Percentiles rank a stretch among this genome's conserved stretches.
phyloP scores from a whole-genome alignment of 495 filamentous ascomycete species.

The Aspergillus steynii region DNA sequence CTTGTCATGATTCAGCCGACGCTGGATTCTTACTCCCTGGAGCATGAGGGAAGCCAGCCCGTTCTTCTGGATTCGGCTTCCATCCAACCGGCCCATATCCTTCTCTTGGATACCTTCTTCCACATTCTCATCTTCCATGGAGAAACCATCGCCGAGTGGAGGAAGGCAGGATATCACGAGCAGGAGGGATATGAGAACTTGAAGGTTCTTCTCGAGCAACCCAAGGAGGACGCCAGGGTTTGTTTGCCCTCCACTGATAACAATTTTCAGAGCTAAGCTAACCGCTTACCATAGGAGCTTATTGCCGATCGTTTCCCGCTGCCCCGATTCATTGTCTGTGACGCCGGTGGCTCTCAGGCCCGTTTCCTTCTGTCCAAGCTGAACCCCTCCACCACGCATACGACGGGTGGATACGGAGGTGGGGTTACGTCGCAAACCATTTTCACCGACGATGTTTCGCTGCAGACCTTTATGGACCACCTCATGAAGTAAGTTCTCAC shows the following conservation, averaged over 20 bases:
- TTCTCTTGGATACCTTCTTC: constrained; percentile 98
- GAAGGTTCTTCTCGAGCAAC: constrained; percentile 79
- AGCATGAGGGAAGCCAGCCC: constrained; percentile 85
- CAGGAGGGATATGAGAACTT: constrained; percentile 99
- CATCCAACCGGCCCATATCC: constrained; percentile 91
- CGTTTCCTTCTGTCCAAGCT: constrained; percentile 97
- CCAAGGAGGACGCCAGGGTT: constrained; percentile 97
- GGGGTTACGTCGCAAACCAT: constrained; percentile 95
- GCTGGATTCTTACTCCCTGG: constrained; percentile 94
- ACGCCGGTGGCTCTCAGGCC: constrained; percentile 96
- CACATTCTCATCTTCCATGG: constrained; percentile 99
- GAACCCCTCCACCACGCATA: constrained; percentile 98
- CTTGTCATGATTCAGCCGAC: constrained; percentile 99
- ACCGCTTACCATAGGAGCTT: constrained; percentile 66
- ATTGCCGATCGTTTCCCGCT: constrained; percentile 97
- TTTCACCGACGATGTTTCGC: constrained; percentile 97
- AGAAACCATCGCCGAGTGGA: constrained; percentile 97
- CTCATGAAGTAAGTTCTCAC: constrained; percentile 89
- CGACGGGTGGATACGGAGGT: constrained; percentile 86
- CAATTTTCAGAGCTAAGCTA: not conserved
- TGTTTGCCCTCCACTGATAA: constrained; percentile 25
- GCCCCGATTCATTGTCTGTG: constrained; percentile 97
- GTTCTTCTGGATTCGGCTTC: constrained; percentile 94
- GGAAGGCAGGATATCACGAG: constrained; percentile 96
- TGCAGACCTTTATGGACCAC: constrained; percentile 99